These are phyloP conservation scores for Ustilago lituana DNA, from an alignment of 1,284 basidiomycete genomes.

Conservation along the genomic window DNA sequence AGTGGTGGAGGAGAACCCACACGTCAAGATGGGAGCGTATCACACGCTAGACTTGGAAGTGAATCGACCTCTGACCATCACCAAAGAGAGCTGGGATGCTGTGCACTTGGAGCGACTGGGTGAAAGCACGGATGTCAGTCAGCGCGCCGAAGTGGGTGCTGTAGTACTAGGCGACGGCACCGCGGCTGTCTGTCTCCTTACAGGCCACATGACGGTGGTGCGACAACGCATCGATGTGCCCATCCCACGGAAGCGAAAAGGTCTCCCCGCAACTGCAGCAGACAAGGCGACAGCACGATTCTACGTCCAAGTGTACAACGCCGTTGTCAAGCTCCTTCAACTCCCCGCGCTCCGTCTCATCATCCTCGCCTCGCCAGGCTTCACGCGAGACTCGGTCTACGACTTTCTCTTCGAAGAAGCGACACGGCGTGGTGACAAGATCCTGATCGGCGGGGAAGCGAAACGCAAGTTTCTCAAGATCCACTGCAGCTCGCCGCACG, in stretches of 20 bases:
- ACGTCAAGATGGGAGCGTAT: constrained; percentile 92
- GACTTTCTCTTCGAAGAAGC: constrained; percentile 72
- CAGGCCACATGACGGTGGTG: constrained; percentile 95
- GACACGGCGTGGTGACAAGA: constrained; percentile 81
- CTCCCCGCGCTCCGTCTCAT: constrained; percentile 84
- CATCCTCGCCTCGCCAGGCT: constrained; percentile 95
- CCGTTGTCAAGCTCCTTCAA: constrained; percentile 88
- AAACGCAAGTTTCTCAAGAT: constrained; percentile 88
- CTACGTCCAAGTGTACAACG: constrained; percentile 84
- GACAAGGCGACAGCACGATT: constrained; percentile 72
- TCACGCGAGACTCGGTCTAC: constrained; percentile 88
- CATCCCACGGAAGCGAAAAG: constrained; percentile 81
- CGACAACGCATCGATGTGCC: constrained; percentile 88
- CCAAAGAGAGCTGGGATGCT: constrained; percentile 91
- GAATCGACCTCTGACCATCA: constrained; percentile 89
- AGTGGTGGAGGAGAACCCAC: constrained; percentile 87
- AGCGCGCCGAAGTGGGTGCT: constrained; percentile 94
- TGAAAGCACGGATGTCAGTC: constrained; percentile 88
- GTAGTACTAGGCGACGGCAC: constrained; percentile 91
- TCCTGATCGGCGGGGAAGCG: constrained; percentile 74
- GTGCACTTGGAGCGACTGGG: constrained; percentile 82
- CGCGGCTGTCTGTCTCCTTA: constrained; percentile 91
- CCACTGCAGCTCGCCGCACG: constrained; percentile 90
- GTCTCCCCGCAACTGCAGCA: constrained; percentile 53
- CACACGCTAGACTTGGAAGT: constrained; percentile 95